phyloP scores from a whole-genome alignment of 768 basidiomycete genomes.

The Megacollybia marginata region DNA sequence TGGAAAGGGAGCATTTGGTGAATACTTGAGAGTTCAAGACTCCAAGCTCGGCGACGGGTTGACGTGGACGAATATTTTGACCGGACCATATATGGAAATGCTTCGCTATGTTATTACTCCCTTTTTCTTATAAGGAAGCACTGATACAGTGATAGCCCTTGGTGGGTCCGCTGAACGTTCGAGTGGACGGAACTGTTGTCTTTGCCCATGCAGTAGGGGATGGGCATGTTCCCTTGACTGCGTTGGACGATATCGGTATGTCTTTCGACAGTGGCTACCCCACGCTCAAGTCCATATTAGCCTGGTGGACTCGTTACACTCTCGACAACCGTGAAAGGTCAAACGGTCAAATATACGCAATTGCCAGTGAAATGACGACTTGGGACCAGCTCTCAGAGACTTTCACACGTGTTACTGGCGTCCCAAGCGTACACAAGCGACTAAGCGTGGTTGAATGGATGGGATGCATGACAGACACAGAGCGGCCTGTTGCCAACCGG shows the following conservation, averaged over 20 bases:
- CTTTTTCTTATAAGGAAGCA: conserved; percentile 28
- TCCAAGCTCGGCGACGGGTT: conserved; percentile 22
- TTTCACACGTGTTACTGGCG: conserved; percentile 30
- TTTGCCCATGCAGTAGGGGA: too few species aligned
- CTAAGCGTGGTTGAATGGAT: conserved; percentile 27
- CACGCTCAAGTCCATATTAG: too few species aligned
- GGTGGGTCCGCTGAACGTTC: too few species aligned
- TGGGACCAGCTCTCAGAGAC: conserved; percentile 29
- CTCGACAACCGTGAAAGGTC: conserved; percentile 28
- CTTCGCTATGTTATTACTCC: conserved; percentile 23
- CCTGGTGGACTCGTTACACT: conserved; percentile 30
- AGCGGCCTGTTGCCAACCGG: too few species aligned
- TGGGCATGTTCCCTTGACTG: conserved; percentile 14
- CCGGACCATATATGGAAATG: conserved; percentile 36
- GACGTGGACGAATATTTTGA: conserved; percentile 30
- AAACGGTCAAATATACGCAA: conserved; percentile 26
- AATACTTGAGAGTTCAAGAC: conserved; percentile 28
- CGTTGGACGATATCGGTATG: conserved; percentile 24
- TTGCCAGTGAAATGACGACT: conserved; percentile 26
- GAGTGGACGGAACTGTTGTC: too few species aligned
- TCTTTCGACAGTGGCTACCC: too few species aligned
- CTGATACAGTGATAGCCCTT: conserved; percentile 1
- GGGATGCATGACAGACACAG: too few species aligned
- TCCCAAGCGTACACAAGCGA: conserved; percentile 24
- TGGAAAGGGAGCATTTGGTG: conserved; percentile 32